Evolutionary conservation across 2,329 filamentous ascomycete genomes (phyloP).

Genomic region (Phoma sp.): DNA sequence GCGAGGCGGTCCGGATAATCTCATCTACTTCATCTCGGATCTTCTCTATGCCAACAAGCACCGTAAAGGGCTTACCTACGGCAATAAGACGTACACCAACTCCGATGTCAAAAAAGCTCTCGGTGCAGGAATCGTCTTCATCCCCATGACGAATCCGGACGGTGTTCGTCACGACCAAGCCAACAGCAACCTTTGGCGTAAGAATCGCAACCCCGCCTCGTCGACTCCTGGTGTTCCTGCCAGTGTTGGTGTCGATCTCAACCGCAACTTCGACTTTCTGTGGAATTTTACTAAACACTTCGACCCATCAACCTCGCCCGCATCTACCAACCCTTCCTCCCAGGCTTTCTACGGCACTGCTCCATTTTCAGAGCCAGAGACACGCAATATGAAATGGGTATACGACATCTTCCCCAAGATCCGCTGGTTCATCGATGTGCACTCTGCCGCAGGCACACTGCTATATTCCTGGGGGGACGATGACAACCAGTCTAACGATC

Average conservation of each 20-base stretch:
- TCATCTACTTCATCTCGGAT: slow-evolving; percentile 63
- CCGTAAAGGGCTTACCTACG: slow-evolving; percentile 59
- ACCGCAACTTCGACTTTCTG: slow-evolving; percentile 57
- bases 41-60: slow-evolving; percentile 60
- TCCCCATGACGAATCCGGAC: slow-evolving; percentile 41
- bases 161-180: slow-evolving; percentile 40
- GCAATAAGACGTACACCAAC: slow-evolving; percentile 58
- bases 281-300: slow-evolving; percentile 61
- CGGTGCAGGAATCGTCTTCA: slow-evolving; percentile 60
- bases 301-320: slow-evolving; percentile 44
- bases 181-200: slow-evolving; percentile 42
- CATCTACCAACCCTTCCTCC: slow-evolving; percentile 51
- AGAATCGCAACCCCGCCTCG: slow-evolving; percentile 50
- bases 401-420: slow-evolving; percentile 58
- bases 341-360: slow-evolving; percentile 60
- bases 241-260: slow-evolving; percentile 39
- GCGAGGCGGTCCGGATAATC: slow-evolving; percentile 61
- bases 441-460: slow-evolving; percentile 61
- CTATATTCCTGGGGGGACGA: slow-evolving; percentile 66
- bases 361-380: slow-evolving; percentile 64
- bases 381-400: slow-evolving; percentile 59
- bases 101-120: slow-evolving; percentile 60
- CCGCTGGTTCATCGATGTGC: slow-evolving; percentile 64
- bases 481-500: slow-evolving; percentile 55
- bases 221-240: slow-evolving; percentile 18